phyloP scores from a whole-genome alignment of 805 yeast genomes.

The Isabelozyma heimii region DNA sequence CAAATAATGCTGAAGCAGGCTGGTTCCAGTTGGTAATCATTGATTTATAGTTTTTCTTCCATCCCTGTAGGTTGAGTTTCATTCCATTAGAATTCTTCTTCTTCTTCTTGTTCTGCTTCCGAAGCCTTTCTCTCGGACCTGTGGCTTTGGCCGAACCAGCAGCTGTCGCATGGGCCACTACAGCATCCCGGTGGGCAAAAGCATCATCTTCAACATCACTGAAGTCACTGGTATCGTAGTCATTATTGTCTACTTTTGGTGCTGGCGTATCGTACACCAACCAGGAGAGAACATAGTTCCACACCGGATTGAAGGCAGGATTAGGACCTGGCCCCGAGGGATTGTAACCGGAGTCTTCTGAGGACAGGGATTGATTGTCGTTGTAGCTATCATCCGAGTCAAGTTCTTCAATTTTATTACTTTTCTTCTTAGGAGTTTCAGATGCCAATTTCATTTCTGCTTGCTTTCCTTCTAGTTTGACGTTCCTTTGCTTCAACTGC shows the following conservation, averaged over 20 bases:
- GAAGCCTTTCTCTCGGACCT: neutral
- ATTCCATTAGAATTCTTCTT: neutral
- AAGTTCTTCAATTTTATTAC: neutral
- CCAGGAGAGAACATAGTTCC: slow-evolving; percentile 39
- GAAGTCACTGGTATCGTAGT: slow-evolving; percentile 1
- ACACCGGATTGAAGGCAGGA: slow-evolving; percentile 32
- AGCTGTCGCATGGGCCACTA: neutral
- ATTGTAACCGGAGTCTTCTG: neutral
- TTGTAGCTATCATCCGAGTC: neutral
- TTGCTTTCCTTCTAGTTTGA: neutral
- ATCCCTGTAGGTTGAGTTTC: slow-evolving; percentile 7
- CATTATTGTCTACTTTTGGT: neutral
- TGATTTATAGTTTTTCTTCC: slow-evolving; percentile 19
- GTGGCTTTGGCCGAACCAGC: neutral
- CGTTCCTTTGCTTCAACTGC: neutral
- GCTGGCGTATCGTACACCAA: slow-evolving; percentile 18
- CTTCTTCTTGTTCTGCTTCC: slow-evolving; percentile 3
- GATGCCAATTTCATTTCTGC: neutral
- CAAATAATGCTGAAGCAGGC: slow-evolving; percentile 21
- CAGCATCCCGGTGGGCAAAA: neutral
- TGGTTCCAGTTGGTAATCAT: slow-evolving; percentile 30
- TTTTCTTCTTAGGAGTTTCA: neutral
- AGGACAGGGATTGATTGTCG: neutral
- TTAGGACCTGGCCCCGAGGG: slow-evolving; percentile 4
- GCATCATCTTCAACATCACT: slow-evolving; percentile 2